phyloP scores from a whole-genome alignment of 139 green algal species.

The Yamagishiella unicocca region DNA sequence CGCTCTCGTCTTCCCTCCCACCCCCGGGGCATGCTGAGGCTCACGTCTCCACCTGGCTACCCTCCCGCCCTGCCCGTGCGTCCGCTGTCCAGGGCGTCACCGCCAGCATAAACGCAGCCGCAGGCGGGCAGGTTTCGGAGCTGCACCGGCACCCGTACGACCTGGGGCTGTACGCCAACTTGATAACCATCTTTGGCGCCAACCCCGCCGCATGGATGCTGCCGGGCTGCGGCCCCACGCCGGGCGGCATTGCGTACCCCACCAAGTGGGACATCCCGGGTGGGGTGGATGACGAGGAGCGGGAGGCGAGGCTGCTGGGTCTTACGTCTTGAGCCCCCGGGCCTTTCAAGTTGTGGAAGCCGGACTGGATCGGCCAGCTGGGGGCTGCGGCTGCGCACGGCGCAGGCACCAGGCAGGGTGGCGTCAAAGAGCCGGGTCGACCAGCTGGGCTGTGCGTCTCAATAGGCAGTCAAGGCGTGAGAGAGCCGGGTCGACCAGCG shows the following conservation, averaged over 20 bases:
- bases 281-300: neutral
- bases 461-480: too few relatives aligned
- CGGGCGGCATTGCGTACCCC: constrained; percentile 26
- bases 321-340: neutral
- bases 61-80: neutral
- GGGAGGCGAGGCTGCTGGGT: constrained; percentile 3
- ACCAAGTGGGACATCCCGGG: constrained; percentile 41
- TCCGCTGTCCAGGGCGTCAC: constrained; percentile 43
- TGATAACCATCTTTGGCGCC: constrained; percentile 35
- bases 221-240: neutral
- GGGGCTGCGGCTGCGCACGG: too few relatives aligned
- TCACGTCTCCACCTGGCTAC: neutral
- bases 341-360: too few relatives aligned
- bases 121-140: neutral
- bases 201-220: constrained; percentile 26
- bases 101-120: constrained; percentile 32
- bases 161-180: constrained; percentile 50
- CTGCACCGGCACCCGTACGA: constrained; percentile 50
- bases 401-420: too few relatives aligned
- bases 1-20: neutral
- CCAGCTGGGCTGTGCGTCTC: too few relatives aligned
- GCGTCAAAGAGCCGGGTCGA: too few relatives aligned
- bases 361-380: too few relatives aligned
- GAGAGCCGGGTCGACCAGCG: too few relatives aligned
- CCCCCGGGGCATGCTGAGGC: neutral